Conservation (phyloP, 2,329 filamentous ascomycete genomes). For the Neophaeococcomyces mojaviensis region DNA sequence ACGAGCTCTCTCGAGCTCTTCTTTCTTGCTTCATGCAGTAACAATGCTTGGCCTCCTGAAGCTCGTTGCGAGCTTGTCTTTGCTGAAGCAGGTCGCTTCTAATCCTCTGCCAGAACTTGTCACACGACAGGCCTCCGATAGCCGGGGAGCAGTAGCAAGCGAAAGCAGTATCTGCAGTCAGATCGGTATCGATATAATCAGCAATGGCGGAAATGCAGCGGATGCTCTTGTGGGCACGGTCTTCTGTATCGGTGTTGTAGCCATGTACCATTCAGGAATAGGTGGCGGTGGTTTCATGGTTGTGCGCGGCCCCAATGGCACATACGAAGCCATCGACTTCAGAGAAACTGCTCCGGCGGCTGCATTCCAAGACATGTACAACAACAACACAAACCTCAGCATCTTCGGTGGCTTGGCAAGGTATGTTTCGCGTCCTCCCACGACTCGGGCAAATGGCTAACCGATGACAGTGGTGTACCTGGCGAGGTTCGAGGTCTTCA, state of each 20-base stretch:
- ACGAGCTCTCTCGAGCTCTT: too few relatives aligned
- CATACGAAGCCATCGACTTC: constrained; percentile 83
- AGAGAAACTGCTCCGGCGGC: constrained; percentile 79
- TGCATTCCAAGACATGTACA: constrained; percentile 78
- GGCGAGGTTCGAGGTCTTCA: constrained; percentile 66
- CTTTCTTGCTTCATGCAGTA: too few relatives aligned
- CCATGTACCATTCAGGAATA: constrained; percentile 71
- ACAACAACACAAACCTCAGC: constrained; percentile 59
- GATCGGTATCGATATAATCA: constrained; percentile 59
- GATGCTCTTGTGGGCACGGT: constrained; percentile 68
- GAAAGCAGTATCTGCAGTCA: constrained; percentile 62
- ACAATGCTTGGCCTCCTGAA: not conserved
- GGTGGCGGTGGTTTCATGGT: constrained; percentile 89
- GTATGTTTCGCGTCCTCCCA: constrained; percentile 25
- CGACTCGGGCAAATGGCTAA: not conserved
- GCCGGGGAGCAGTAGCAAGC: constrained; percentile 59
- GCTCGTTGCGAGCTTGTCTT: constrained; percentile 8
- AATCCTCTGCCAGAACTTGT: constrained; percentile 12
- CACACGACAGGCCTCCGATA: constrained; percentile 15
- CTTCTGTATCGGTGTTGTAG: constrained; percentile 67
- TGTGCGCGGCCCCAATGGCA: constrained; percentile 63
- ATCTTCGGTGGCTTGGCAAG: constrained; percentile 64
- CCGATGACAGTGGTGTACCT: constrained; percentile 42
- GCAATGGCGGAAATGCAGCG: constrained; percentile 61
- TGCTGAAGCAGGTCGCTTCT: constrained; percentile 16